Evolutionary conservation across 1,284 basidiomycete species (phyloP).

Genomic region (Rhodotorula mucilaginosa): DNA sequence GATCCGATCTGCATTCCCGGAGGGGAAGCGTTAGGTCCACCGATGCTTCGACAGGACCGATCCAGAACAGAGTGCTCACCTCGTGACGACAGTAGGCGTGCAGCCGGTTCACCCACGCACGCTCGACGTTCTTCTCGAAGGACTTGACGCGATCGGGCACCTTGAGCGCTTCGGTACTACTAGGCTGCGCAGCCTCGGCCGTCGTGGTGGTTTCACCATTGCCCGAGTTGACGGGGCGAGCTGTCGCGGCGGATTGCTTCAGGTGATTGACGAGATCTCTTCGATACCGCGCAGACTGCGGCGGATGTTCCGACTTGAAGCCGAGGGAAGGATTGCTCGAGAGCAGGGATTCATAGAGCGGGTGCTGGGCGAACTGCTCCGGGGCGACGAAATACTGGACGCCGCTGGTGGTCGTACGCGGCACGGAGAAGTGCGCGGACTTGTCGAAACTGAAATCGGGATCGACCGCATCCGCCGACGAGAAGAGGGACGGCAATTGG

Average conservation of each 20-base stretch:
- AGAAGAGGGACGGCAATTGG: constrained; percentile 71
- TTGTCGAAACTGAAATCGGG: constrained; percentile 68
- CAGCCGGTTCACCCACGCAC: constrained; percentile 65
- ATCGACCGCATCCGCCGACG: constrained; percentile 48
- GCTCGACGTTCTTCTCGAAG: constrained; percentile 71
- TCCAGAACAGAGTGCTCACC: background rate
- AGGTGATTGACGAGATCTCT: constrained; percentile 43
- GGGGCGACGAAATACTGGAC: constrained; percentile 75
- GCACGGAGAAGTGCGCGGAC: constrained; percentile 41
- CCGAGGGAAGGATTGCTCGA: constrained; percentile 35
- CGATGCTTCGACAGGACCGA: background rate
- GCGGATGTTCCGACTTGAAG: constrained; percentile 26
- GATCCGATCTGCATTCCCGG: constrained; percentile 51
- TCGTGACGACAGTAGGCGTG: constrained; percentile 48
- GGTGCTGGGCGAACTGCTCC: constrained; percentile 72
- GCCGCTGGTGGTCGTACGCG: background rate
- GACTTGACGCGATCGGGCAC: constrained; percentile 47
- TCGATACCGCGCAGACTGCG: constrained; percentile 23
- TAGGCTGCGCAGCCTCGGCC: constrained; percentile 2
- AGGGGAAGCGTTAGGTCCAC: background rate
- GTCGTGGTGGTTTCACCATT: too few relatives aligned
- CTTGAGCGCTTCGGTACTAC: constrained; percentile 9
- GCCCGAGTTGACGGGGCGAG: background rate
- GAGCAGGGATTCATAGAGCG: constrained; percentile 51
- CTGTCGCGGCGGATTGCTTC: constrained; percentile 55